Conservation (phyloP, 1,284 basidiomycete species). For the Cutaneotrichosporon cavernicola region DNA sequence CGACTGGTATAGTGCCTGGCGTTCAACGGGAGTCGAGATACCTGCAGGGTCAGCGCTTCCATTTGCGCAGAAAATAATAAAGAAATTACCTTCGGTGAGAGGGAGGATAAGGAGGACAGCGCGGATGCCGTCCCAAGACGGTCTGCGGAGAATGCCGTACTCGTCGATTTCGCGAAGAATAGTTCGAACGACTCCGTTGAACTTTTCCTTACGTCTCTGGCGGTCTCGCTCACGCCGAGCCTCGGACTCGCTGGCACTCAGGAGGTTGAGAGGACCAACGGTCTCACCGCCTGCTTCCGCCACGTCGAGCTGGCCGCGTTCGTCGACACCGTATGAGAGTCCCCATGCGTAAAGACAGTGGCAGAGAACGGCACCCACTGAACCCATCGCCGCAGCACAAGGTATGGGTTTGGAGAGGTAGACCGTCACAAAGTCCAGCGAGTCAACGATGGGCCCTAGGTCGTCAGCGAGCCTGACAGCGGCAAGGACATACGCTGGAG, state of each 20-base stretch:
- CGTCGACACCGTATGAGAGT: slow-evolving; percentile 77
- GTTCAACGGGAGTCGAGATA: slow-evolving; percentile 60
- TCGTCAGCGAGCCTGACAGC: background rate
- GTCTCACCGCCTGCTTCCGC: slow-evolving; percentile 37
- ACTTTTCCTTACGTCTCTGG: slow-evolving; percentile 52
- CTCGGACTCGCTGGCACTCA: slow-evolving; percentile 33
- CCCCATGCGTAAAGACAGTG: slow-evolving; percentile 74
- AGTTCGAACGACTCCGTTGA: slow-evolving; percentile 66
- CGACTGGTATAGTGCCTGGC: slow-evolving; percentile 63
- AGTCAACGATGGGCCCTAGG: slow-evolving; percentile 55
- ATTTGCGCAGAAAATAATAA: slow-evolving; percentile 11
- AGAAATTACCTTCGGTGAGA: slow-evolving; percentile 68
- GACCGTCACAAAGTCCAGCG: slow-evolving; percentile 68
- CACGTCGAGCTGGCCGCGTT: slow-evolving; percentile 60
- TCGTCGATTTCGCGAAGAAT: slow-evolving; percentile 74
- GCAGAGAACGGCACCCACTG: slow-evolving; percentile 55
- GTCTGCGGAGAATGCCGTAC: slow-evolving; percentile 72
- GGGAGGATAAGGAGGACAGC: slow-evolving; percentile 73
- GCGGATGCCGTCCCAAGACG: slow-evolving; percentile 79
- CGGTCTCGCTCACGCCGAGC: slow-evolving; percentile 51
- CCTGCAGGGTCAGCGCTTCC: slow-evolving; percentile 35
- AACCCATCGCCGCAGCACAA: slow-evolving; percentile 60
- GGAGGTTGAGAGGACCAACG: slow-evolving; percentile 26
- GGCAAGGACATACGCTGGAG: slow-evolving; percentile 65
- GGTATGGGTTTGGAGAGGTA: slow-evolving; percentile 54